A percentile compares a stretch with the other conserved stretches of the same genome.
Evolutionary conservation across 2,329 filamentous ascomycete genomes (phyloP).

Genomic region (Monosporascus sp.): DNA sequence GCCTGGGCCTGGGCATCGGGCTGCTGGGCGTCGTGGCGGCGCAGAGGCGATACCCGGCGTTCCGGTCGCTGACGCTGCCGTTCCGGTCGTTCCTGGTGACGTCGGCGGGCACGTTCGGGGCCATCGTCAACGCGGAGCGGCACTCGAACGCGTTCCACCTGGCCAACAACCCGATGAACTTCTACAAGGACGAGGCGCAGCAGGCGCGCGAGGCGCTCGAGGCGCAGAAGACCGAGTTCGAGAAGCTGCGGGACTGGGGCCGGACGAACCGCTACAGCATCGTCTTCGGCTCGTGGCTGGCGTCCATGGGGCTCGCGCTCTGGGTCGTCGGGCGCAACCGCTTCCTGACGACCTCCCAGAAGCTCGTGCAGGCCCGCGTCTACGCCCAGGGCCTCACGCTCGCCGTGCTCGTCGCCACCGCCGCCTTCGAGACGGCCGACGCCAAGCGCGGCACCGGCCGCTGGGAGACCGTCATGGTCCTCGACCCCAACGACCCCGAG

Average conservation of each 20-base stretch:
- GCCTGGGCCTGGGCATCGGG: constrained; percentile 62
- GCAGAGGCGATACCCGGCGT: constrained; percentile 65
- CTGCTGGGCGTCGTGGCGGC: constrained; percentile 62
- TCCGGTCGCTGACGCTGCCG: constrained; percentile 77
- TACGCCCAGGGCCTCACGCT: constrained; percentile 89
- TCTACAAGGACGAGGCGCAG: constrained; percentile 60
- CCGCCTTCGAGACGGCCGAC: constrained; percentile 76
- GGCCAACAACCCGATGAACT: constrained; percentile 59
- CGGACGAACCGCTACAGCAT: constrained; percentile 80
- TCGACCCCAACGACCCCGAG: constrained; percentile 76
- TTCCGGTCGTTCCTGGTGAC: constrained; percentile 88
- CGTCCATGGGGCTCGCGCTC: constrained; percentile 70
- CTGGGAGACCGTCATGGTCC: constrained; percentile 78
- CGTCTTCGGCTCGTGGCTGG: constrained; percentile 76
- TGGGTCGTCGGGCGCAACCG: constrained; percentile 72
- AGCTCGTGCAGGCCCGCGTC: constrained; percentile 89
- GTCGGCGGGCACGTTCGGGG: constrained; percentile 74
- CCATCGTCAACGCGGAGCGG: constrained; percentile 85
- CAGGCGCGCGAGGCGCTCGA: constrained; percentile 50
- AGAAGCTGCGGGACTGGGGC: constrained; percentile 68
- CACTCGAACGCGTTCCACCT: constrained; percentile 59
- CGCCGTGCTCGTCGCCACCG: constrained; percentile 74
- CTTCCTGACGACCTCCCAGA: constrained; percentile 70
- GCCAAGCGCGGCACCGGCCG: constrained; percentile 68
- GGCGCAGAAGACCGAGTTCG: constrained; percentile 47